Percentiles rank a stretch among this genome's conserved stretches.
Conservation (phyloP, 1,284 basidiomycete species). For the Puccinia coronata region DNA sequence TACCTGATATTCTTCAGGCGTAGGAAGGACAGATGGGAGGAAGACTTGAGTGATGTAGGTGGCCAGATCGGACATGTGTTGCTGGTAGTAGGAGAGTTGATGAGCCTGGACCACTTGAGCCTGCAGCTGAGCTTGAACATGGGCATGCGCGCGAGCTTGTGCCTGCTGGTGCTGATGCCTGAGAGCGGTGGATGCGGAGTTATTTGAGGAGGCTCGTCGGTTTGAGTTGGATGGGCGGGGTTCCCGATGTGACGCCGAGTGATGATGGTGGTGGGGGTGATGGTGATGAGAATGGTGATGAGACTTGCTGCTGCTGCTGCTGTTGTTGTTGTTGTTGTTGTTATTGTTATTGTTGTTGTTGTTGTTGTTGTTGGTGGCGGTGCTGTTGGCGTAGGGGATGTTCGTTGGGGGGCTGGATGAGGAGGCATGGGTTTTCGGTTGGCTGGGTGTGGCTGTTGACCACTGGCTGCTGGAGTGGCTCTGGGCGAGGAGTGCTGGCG, state of each 20-base stretch:
- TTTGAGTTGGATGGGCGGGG: conserved; percentile 21
- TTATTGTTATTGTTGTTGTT: neutral
- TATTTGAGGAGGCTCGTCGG: conserved; percentile 20
- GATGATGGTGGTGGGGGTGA: neutral
- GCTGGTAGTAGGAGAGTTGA: conserved; percentile 48
- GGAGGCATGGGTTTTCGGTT: neutral
- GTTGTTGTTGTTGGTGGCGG: neutral
- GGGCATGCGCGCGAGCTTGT: conserved; percentile 35
- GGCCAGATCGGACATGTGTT: conserved; percentile 47
- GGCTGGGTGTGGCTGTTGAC: neutral
- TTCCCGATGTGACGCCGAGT: conserved; percentile 11
- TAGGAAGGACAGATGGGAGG: conserved; percentile 84
- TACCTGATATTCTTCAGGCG: conserved; percentile 77
- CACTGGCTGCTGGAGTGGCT: neutral
- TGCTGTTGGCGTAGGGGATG: neutral
- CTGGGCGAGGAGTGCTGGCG: neutral
- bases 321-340: neutral
- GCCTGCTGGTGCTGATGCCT: conserved; percentile 32
- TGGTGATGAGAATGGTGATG: neutral
- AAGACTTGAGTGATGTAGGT: conserved; percentile 58
- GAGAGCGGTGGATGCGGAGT: neutral
- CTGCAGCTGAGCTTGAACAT: conserved; percentile 30
- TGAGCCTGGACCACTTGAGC: conserved; percentile 25
- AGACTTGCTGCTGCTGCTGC: neutral
- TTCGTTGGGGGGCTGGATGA: neutral